A percentile compares a stretch with the other conserved stretches of the same genome.
These are phyloP conservation scores for Hyaloscypha variabilis DNA, from an alignment of 495 filamentous ascomycete species.

Conservation along the genomic window DNA sequence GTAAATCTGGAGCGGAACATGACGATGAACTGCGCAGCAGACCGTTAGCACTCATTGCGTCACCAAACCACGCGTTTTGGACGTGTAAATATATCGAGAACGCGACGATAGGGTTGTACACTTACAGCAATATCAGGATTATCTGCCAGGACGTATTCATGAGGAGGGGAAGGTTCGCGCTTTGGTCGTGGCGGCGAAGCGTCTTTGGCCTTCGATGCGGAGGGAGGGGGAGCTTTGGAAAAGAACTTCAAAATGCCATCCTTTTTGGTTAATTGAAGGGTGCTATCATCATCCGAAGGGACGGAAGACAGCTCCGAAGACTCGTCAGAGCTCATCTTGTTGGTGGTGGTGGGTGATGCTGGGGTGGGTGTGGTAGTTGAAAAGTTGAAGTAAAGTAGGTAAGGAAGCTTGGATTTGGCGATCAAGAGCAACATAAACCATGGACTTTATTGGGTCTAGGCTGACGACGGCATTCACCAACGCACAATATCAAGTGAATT, in stretches of 20 bases:
- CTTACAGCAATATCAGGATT: constrained; percentile 87
- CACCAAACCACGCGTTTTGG: constrained; percentile 37
- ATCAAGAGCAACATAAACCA: constrained; percentile 16
- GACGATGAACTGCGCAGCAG: constrained; percentile 78
- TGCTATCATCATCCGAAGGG: constrained; percentile 54
- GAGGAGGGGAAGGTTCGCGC: constrained; percentile 80
- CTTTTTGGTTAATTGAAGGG: constrained; percentile 49
- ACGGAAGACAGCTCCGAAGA: constrained; percentile 55
- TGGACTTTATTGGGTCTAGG: constrained; percentile 23
- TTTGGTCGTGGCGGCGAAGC: constrained; percentile 64
- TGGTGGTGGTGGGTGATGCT: constrained; percentile 24
- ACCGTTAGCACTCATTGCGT: constrained; percentile 37
- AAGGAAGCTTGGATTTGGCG: constrained; percentile 26
- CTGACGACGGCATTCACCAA: constrained; percentile 22
- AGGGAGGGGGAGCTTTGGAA: constrained; percentile 43
- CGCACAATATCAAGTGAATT: constrained; percentile 14
- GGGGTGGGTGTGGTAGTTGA: neutral
- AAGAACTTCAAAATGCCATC: constrained; percentile 62
- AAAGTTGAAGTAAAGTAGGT: constrained; percentile 20
- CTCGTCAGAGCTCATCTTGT: constrained; percentile 51
- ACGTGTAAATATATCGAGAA: constrained; percentile 35
- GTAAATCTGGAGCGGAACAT: constrained; percentile 95
- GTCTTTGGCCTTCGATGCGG: constrained; percentile 41
- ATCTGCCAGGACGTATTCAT: constrained; percentile 86
- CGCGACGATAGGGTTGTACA: constrained; percentile 35